Evolutionary conservation across 1,139 yeast genomes (phyloP).

Genomic region (Suzukiozyma palmioleophila): DNA sequence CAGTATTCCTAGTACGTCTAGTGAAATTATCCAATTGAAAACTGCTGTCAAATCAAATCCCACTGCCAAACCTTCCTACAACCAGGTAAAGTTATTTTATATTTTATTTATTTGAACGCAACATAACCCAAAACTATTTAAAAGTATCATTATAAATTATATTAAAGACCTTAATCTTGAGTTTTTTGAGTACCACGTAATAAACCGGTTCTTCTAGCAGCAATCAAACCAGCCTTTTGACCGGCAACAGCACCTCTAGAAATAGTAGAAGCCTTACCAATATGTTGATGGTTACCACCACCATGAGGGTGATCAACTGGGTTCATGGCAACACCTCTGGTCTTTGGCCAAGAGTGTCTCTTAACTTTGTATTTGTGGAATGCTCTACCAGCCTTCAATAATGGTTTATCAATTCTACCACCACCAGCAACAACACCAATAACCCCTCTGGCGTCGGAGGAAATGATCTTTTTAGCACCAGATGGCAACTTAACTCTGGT

Average conservation of each 20-base stretch:
- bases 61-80: too few relatives aligned
- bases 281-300: slow-evolving; percentile 99
- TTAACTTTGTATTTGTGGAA: slow-evolving; percentile 98
- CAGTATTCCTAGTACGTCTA: too few relatives aligned
- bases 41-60: too few relatives aligned
- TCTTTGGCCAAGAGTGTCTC: slow-evolving; percentile 99
- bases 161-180: slow-evolving; percentile 54
- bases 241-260: slow-evolving; percentile 99
- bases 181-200: slow-evolving; percentile 99
- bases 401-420: slow-evolving; percentile 99
- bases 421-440: slow-evolving; percentile 99
- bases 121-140: background rate
- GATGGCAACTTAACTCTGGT: slow-evolving; percentile 99
- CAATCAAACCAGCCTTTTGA: slow-evolving; percentile 99
- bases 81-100: too few relatives aligned
- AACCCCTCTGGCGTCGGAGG: slow-evolving; percentile 98
- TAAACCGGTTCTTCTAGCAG: slow-evolving; percentile 99
- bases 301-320: slow-evolving; percentile 99
- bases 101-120: background rate
- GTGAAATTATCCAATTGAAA: too few relatives aligned
- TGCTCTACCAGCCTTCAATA: slow-evolving; percentile 99
- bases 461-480: slow-evolving; percentile 95
- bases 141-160: background rate
- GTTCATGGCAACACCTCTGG: slow-evolving; percentile 99
- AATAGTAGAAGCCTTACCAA: slow-evolving; percentile 99